Conservation (phyloP, 495 filamentous ascomycete genomes). For the Copromyces sp. region DNA sequence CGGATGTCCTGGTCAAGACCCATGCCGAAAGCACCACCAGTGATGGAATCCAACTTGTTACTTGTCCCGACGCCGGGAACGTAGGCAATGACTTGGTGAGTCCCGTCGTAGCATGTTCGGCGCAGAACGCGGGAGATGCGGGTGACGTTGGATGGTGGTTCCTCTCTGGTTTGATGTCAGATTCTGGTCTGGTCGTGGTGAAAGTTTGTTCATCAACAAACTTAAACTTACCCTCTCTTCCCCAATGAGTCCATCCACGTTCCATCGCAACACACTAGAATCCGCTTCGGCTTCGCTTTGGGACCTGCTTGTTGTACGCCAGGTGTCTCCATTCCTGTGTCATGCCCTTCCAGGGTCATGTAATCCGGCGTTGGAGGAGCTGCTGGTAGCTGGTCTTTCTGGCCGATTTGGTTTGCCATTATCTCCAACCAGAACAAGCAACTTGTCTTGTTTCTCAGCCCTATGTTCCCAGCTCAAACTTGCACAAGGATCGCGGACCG, state of each 20-base stretch:
- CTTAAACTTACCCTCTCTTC: constrained; percentile 9
- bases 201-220: neutral
- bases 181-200: constrained; percentile 1
- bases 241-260: constrained; percentile 30
- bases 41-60: constrained; percentile 32
- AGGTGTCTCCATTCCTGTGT: neutral
- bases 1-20: constrained; percentile 42
- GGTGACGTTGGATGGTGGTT: constrained; percentile 37
- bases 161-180: constrained; percentile 8
- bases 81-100: constrained; percentile 35
- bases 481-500: neutral
- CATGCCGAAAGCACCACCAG: constrained; percentile 38
- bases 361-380: neutral
- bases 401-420: neutral
- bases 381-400: neutral
- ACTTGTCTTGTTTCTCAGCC: neutral
- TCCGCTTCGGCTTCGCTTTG: constrained; percentile 11
- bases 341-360: neutral
- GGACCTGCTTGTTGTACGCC: neutral
- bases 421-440: neutral
- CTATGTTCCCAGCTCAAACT: neutral
- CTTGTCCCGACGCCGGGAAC: constrained; percentile 35
- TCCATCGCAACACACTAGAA: constrained; percentile 27
- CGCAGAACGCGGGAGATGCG: constrained; percentile 29
- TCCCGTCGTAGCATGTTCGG: constrained; percentile 22